Base-by-base conservation (phyloP, 2,329 filamentous ascomycete genomes). In the Monosporascus sp. region DNA sequence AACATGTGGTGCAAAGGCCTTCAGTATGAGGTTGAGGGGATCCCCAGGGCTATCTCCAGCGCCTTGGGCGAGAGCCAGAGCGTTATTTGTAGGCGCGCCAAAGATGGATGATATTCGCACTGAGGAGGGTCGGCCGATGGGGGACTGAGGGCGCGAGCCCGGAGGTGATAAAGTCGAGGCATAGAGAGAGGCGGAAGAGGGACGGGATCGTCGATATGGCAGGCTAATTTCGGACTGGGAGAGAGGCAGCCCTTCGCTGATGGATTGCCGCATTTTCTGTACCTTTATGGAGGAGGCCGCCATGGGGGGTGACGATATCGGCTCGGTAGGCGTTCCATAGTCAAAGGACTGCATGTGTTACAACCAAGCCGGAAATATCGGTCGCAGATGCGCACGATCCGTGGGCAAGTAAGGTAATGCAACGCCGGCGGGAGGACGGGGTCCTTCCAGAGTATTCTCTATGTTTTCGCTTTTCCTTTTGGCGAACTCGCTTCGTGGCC, bases 1-100 rank as follows among this genome's bases (percentile, higher is more conserved):
- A 46, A 99, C 84, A 58, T 94, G 89, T 1, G 94, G 95, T 16
- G 93, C 90, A 68, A 96, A 96, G 2, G 91, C 87, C 55, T 87
- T 86, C 51, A 95, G 77, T 44, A 97, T 86, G 49, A 96, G 75
- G 59, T 79, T 80, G 22, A 84, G 69, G 34, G 83, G 82, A 54
- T 85, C 81, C 11, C 76, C 73, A 1, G 78, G 77, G 53, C 70
- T 74, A 44, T 77, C 75, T 11, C 71, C 73, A 1, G 69, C 69
- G 40, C 66, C 66, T 2, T 69, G 70, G 38, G 77, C 75, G 2
- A 76, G 67, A 34, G 66, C 63, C 3, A 81, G 69, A 9, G 73
- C 74, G 52, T 75, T 74, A 49, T 71, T 73, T 11, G 71, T 66
- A 16, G 72, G 70, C 34, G 72, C 71, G 34, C 77, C 78, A 57